Evolutionary conservation across 441 rosid genomes (phyloP).

Genomic region (Caryocar brasiliense): DNA sequence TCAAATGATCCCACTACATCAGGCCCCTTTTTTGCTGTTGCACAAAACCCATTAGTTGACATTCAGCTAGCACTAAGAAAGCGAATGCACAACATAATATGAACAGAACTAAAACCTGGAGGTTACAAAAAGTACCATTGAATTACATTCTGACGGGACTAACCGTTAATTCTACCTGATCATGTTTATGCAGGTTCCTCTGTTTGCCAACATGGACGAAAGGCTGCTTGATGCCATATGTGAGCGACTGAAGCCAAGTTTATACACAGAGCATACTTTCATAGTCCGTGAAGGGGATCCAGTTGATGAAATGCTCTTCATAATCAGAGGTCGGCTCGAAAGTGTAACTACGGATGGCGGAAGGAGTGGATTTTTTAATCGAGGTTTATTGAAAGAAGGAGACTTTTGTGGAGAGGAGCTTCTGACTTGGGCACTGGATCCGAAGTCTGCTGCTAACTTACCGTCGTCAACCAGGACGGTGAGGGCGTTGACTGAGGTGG

Average conservation of each 20-base stretch:
- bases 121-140: too few relatives aligned
- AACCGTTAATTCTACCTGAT: too few relatives aligned
- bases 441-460: constrained; percentile 46
- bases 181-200: constrained; percentile 50
- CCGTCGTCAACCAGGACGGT: constrained; percentile 67
- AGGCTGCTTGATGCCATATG: constrained; percentile 82
- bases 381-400: constrained; percentile 68
- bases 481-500: constrained; percentile 66
- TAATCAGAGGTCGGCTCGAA: constrained; percentile 75
- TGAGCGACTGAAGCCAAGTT: constrained; percentile 78
- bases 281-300: constrained; percentile 95
- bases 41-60: too few relatives aligned
- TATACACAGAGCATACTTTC: constrained; percentile 66
- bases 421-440: constrained; percentile 71
- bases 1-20: too few relatives aligned
- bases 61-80: too few relatives aligned
- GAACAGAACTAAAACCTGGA: too few relatives aligned
- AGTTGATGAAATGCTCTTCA: constrained; percentile 83
- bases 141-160: too few relatives aligned
- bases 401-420: constrained; percentile 81
- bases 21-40: too few relatives aligned
- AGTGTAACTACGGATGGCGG: constrained; percentile 95
- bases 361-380: constrained; percentile 83
- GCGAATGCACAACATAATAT: too few relatives aligned
- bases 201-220: constrained; percentile 93